A percentile compares a stretch with the other conserved stretches of the same genome.
These are phyloP conservation scores for Penicillium pulvis DNA, from an alignment of 495 filamentous ascomycete genomes.

Conservation along the genomic window DNA sequence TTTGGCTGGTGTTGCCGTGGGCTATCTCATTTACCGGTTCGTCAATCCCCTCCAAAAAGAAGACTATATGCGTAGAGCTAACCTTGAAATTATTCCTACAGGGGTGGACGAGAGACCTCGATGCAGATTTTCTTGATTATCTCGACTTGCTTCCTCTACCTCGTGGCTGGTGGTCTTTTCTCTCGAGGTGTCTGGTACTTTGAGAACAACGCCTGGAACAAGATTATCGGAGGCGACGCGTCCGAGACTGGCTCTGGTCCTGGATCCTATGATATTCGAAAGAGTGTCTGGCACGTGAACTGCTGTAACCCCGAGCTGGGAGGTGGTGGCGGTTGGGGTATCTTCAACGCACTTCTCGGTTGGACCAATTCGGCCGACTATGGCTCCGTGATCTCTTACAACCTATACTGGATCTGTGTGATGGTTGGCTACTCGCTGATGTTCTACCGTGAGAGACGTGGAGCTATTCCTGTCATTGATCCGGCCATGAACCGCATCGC, in stretches of 20 bases:
- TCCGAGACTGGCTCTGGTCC: slow-evolving; percentile 74
- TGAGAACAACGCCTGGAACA: slow-evolving; percentile 65
- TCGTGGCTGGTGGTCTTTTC: slow-evolving; percentile 83
- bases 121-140: slow-evolving; percentile 78
- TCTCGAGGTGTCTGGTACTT: slow-evolving; percentile 76
- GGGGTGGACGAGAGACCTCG: slow-evolving; percentile 63
- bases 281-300: slow-evolving; percentile 91
- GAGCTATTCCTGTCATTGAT: slow-evolving; percentile 27
- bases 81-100: slow-evolving; percentile 15
- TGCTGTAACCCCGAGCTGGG: slow-evolving; percentile 75
- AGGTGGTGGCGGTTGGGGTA: slow-evolving; percentile 83
- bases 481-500: slow-evolving; percentile 16
- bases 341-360: slow-evolving; percentile 80
- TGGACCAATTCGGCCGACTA: slow-evolving; percentile 92
- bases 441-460: slow-evolving; percentile 29
- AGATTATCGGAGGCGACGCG: slow-evolving; percentile 69
- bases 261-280: slow-evolving; percentile 83
- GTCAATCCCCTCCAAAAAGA: neutral
- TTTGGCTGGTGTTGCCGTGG: slow-evolving; percentile 60
- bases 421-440: slow-evolving; percentile 29
- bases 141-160: slow-evolving; percentile 82
- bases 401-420: slow-evolving; percentile 72
- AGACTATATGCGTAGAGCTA: neutral
- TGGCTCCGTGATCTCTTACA: slow-evolving; percentile 78
- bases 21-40: slow-evolving; percentile 76